Base-by-base conservation (phyloP, 140 eudicot genomes). In the Flaveria floridana region DNA sequence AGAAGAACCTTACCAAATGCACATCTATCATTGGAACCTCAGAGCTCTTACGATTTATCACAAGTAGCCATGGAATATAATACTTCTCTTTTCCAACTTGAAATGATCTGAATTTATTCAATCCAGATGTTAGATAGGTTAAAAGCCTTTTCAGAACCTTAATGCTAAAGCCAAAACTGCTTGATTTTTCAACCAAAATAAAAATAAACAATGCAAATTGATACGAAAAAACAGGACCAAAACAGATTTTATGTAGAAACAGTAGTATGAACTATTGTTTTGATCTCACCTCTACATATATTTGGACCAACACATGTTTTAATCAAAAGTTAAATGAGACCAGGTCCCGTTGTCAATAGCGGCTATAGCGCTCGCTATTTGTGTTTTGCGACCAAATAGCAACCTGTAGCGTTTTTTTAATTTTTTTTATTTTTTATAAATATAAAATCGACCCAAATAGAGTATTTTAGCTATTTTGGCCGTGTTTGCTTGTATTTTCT, bases 1-100 rank as follows among this genome's bases (percentile, higher is more conserved):
- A 30, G 0, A 72, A 42, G 82, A 73, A 76, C 65, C 85, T 84
- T 84, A 95, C 97, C 96, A 95, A 72, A 79, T 88, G 95, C 79
- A 95, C 87, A 59, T 91, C 97, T 74, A 95, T 89, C 97, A 95
- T 91, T 41, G 97, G 97, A 80, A 95, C 97, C 83, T 91, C 97
- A 20, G 89, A 51, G 72, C 85, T 85, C 84, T 88, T 95, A 61
- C 99, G 85, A 69, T 91, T 91, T 77, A 95, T 82, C 72, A 95
- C 86, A 76, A 85, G 89, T 65, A 90, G 88, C 99, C 99, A 95
- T 23, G 97, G 99, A 71, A 95, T 73, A 51, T 82, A 84, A 84
- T 86, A 91, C 78, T 95, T 95, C 73, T 95, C 99, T 84, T 80
- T 86, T 76, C 99, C 99, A 78, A 95, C 96, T 87, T 95, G 99